phyloP scores from a whole-genome alignment of 2,329 filamentous ascomycete species.

The Diplodia seriata region DNA sequence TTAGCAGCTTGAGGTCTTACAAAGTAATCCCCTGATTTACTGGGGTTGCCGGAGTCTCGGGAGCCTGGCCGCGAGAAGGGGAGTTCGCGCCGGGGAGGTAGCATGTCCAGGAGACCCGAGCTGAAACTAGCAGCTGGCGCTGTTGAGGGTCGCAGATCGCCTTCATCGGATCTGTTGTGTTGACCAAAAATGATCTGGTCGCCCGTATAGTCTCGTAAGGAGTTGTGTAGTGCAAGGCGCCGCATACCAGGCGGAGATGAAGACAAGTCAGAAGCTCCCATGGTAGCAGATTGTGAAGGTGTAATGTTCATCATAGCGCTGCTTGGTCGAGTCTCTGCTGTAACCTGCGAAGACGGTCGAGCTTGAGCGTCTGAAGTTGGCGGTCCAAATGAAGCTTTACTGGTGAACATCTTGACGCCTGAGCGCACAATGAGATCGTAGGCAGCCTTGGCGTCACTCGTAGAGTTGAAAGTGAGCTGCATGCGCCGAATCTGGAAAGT shows the following conservation, averaged over 20 bases:
- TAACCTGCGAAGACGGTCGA: not conserved
- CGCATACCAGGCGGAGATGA: slow-evolving; percentile 1
- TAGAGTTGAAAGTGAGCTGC: slow-evolving; percentile 53
- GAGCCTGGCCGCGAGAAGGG: slow-evolving; percentile 42
- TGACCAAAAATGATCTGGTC: not conserved
- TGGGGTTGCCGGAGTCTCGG: not conserved
- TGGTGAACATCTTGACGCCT: slow-evolving; percentile 1
- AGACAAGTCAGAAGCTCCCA: not conserved
- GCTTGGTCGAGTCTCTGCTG: not conserved
- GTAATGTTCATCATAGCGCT: not conserved
- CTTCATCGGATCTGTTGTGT: not conserved
- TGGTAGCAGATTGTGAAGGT: not conserved
- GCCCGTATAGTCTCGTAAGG: slow-evolving; percentile 33
- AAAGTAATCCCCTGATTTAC: not conserved
- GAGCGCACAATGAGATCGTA: slow-evolving; percentile 33
- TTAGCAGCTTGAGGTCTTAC: not conserved
- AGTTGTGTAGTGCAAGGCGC: slow-evolving; percentile 34
- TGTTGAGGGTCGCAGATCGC: slow-evolving; percentile 33
- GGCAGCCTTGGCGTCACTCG: slow-evolving; percentile 47
- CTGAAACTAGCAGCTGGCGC: slow-evolving; percentile 33
- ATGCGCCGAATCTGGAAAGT: slow-evolving; percentile 50
- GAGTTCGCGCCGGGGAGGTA: slow-evolving; percentile 50
- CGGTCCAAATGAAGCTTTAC: not conserved
- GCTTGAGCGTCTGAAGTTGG: not conserved
- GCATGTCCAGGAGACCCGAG: slow-evolving; percentile 35